Evolutionary conservation across 78 protist genomes (phyloP).

Genomic region (Polysphondylium violaceum): DNA sequence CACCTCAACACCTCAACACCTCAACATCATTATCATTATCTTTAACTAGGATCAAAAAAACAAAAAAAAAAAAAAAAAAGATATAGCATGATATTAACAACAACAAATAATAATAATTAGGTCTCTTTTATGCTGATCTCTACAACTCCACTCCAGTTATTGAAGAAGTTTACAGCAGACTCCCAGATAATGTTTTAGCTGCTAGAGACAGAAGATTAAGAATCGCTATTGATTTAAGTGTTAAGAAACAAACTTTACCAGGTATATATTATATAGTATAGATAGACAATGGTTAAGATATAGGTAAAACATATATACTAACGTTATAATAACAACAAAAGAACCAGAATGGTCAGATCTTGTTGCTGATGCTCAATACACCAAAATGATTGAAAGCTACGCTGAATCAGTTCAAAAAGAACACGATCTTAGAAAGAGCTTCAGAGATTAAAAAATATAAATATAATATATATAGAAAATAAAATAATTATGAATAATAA

Average conservation of each 20-base stretch:
- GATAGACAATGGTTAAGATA: not conserved
- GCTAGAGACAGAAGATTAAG: conserved; percentile 71
- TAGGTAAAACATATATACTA: not conserved
- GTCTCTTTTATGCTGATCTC: conserved; percentile 75
- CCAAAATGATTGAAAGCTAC: conserved; percentile 11
- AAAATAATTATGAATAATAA: too few species aligned
- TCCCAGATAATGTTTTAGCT: conserved; percentile 26
- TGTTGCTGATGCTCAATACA: conserved; percentile 24
- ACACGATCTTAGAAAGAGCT: conserved; percentile 28
- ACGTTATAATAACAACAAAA: not conserved
- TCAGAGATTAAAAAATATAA: conserved; percentile 44
- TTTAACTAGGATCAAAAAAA: too few species aligned
- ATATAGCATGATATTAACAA: not conserved
- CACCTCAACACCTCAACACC: too few species aligned
- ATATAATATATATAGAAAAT: too few species aligned
- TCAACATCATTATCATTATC: too few species aligned
- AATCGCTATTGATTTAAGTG: conserved; percentile 58
- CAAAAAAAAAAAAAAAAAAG: not conserved
- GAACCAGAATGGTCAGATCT: conserved; percentile 64
- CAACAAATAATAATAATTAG: not conserved
- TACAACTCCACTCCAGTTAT: conserved; percentile 61
- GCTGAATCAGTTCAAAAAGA: conserved; percentile 28
- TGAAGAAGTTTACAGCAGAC: conserved; percentile 56
- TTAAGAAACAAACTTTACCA: conserved; percentile 49
- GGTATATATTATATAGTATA: conserved; percentile 4